phyloP scores from a whole-genome alignment of 2,329 filamentous ascomycete genomes.

The Cladosporium colombiae region DNA sequence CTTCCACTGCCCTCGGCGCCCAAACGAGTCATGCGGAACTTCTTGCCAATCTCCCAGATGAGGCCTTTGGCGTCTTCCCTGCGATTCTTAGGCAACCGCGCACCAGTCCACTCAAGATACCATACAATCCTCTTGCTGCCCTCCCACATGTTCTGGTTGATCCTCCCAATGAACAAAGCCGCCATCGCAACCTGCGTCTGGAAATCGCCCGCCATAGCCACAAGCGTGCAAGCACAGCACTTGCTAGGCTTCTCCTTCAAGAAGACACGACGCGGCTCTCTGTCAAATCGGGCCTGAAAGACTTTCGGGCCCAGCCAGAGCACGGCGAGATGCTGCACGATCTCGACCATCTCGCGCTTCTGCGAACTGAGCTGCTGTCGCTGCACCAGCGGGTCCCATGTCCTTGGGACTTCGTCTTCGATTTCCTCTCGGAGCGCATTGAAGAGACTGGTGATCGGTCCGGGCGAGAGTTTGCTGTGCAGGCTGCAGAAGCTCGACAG shows the following conservation, averaged over 20 bases:
- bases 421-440: conserved; percentile 25
- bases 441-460: conserved; percentile 28
- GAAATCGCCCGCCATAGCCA: conserved; percentile 19
- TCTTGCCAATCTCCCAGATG: conserved; percentile 19
- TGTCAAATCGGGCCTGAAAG: conserved; percentile 18
- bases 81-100: not conserved
- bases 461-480: conserved; percentile 28
- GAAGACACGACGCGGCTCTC: not conserved
- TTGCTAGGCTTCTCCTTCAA: conserved; percentile 13
- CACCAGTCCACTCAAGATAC: conserved; percentile 16
- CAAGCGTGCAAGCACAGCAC: conserved; percentile 31
- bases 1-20: conserved; percentile 18
- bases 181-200: conserved; percentile 26
- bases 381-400: conserved; percentile 20
- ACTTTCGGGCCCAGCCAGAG: conserved; percentile 24
- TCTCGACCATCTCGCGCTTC: conserved; percentile 18
- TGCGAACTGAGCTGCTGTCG: conserved; percentile 8
- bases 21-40: conserved; percentile 11
- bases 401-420: conserved; percentile 8
- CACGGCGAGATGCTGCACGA: conserved; percentile 17
- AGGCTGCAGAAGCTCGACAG: conserved; percentile 26
- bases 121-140: conserved; percentile 30
- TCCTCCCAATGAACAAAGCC: conserved; percentile 27
- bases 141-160: conserved; percentile 29
- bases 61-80: not conserved